Evolutionary conservation across 495 filamentous ascomycete species (phyloP).

Genomic region (Tirmania nivea): DNA sequence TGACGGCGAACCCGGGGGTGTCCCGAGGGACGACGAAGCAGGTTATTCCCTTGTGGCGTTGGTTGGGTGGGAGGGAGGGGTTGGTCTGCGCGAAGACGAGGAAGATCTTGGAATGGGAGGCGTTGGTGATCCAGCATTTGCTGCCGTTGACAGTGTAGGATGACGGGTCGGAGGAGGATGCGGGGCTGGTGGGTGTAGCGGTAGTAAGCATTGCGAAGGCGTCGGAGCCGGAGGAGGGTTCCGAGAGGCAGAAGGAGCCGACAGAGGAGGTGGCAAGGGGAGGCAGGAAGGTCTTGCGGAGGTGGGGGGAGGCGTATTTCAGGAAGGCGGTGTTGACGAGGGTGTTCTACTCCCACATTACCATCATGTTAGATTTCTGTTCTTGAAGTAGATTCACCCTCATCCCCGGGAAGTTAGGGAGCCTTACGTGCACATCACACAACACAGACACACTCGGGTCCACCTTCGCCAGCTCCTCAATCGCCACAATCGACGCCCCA

Average conservation of each 20-base stretch:
- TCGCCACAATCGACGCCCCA: constrained; percentile 68
- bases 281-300: constrained; percentile 71
- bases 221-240: constrained; percentile 82
- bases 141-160: constrained; percentile 72
- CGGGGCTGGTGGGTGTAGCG: constrained; percentile 37
- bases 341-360: constrained; percentile 49
- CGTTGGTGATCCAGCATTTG: constrained; percentile 99
- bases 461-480: constrained; percentile 86
- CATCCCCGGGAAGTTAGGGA: no score
- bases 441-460: constrained; percentile 89
- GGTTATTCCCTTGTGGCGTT: constrained; percentile 88
- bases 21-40: constrained; percentile 22
- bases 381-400: no score
- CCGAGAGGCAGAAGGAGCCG: constrained; percentile 88
- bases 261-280: constrained; percentile 72
- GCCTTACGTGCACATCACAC: constrained; percentile 40
- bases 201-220: constrained; percentile 87
- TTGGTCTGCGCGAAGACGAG: constrained; percentile 75
- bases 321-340: constrained; percentile 84
- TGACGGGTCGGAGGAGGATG: constrained; percentile 29
- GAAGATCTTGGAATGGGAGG: constrained; percentile 81
- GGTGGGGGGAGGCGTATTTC: constrained; percentile 53
- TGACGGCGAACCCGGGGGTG: constrained; percentile 56
- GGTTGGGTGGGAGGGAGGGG: constrained; percentile 42
- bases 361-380: no score